Evolutionary conservation across 2,329 filamentous ascomycete species (phyloP), one percentile per base, ranked within the genome.

Genomic region (Tolypocladium capitatum): DNA sequence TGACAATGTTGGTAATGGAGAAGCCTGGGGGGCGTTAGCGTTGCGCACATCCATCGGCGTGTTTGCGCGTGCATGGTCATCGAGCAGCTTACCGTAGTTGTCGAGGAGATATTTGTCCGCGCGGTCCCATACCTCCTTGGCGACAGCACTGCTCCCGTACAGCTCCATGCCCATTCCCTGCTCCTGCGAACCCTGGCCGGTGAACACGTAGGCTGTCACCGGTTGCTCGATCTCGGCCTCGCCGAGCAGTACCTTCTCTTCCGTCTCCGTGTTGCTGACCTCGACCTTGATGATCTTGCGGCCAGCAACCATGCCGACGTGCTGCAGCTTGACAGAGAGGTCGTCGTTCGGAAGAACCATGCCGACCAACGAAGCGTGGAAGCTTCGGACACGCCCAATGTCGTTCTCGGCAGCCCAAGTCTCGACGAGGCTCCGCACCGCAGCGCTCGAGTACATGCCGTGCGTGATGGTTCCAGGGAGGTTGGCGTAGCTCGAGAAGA

Each of bases 121-220:
- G 51, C 89, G 82, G 65, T 96, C 92, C 92, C 92, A 98, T 46
- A 98, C 92, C 59, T 95, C 91, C 72, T 89, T 90, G 52, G 92
- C 94, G 20, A 98, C 92, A 34, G 84, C 74, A 64, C 92, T 97
- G 75, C 84, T 94, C 60, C 77, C 84, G 66, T 98, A 98, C 46
- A 98, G 76, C 61, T 97, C 92, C 92, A 98, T 98, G 69, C 92
- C 92, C 92, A 98, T 98, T 52, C 92, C 92, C 67, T 98, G 92
- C 68, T 98, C 92, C 68, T 98, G 94, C 45, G 90, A 96, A 58
- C 92, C 92, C 68, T 98, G 92, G 48, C 92, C 92, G 53, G 94
- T 98, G 69, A 98, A 98, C 57, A 98, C 88, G 60, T 98, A 98
- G 5, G 92, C 84, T 2, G 91, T 94, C 32, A 92, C 88, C 8